These are phyloP conservation scores for Crithidia sp. DNA, from an alignment of 208 protist genomes.

Conservation along the genomic window DNA sequence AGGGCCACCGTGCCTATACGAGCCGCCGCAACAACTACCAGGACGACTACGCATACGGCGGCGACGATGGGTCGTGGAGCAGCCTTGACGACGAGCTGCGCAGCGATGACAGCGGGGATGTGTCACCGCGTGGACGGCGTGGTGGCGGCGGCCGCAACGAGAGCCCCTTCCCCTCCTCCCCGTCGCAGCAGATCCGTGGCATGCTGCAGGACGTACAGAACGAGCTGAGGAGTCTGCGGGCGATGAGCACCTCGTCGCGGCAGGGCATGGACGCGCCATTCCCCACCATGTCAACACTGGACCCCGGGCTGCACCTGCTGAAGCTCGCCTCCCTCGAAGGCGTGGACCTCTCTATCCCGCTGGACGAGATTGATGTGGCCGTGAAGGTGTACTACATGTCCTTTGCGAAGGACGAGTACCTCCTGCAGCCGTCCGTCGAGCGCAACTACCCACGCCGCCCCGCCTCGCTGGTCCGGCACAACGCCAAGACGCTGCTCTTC, in stretches of 20 bases:
- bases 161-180: neutral
- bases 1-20: conserved; percentile 4
- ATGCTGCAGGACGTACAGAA: conserved; percentile 35
- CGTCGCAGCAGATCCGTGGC: conserved; percentile 24
- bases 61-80: conserved; percentile 12
- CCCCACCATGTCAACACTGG: conserved; percentile 37
- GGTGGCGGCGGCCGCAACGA: conserved; percentile 4
- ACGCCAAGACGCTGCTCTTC: conserved; percentile 39
- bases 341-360: conserved; percentile 52
- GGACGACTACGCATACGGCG: conserved; percentile 15
- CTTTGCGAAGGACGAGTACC: conserved; percentile 38
- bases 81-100: conserved; percentile 10
- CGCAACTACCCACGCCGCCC: conserved; percentile 35
- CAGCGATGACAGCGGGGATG: conserved; percentile 7
- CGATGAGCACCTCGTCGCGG: conserved; percentile 13
- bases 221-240: conserved; percentile 32
- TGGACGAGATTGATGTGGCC: conserved; percentile 48
- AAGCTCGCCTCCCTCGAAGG: conserved; percentile 50
- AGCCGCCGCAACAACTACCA: conserved; percentile 9
- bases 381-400: conserved; percentile 72
- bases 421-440: conserved; percentile 50
- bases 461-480: conserved; percentile 32
- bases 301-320: conserved; percentile 45
- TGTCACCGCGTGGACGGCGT: conserved; percentile 1
- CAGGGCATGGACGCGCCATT: conserved; percentile 32